phyloP scores from a whole-genome alignment of 2,329 filamentous ascomycete genomes.

The Fusarium pininemorale region DNA sequence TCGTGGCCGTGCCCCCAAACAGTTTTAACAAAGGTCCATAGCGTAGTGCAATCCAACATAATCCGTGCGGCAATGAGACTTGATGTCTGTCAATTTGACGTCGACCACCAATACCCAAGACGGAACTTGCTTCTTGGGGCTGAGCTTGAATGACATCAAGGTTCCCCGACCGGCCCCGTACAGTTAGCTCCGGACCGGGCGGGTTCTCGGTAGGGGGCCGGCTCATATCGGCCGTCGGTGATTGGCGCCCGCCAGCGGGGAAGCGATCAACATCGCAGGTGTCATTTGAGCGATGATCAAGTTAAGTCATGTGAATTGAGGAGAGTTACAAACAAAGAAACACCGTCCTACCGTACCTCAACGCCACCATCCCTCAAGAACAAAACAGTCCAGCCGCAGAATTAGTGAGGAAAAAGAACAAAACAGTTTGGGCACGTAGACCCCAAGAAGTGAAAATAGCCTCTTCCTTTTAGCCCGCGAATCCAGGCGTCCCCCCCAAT shows the following conservation, averaged over 20 bases:
- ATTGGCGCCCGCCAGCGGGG: slow-evolving; percentile 13
- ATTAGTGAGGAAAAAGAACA: slow-evolving; percentile 4
- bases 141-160: slow-evolving; percentile 11
- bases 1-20: background rate
- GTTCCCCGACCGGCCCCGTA: slow-evolving; percentile 17
- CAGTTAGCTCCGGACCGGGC: slow-evolving; percentile 24
- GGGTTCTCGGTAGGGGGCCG: slow-evolving; percentile 9
- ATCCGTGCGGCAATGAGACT: background rate
- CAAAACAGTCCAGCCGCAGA: slow-evolving; percentile 16
- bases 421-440: slow-evolving; percentile 17
- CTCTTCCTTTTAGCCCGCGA: slow-evolving; percentile 14
- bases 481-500: slow-evolving; percentile 24
- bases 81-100: background rate
- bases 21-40: background rate
- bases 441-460: slow-evolving; percentile 8
- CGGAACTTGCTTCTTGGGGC: background rate
- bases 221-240: slow-evolving; percentile 26
- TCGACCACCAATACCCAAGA: background rate
- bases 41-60: background rate
- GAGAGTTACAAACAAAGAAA: slow-evolving; percentile 29
- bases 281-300: slow-evolving; percentile 14
- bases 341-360: slow-evolving; percentile 23
- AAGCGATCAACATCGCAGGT: slow-evolving; percentile 3
- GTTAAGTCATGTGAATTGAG: slow-evolving; percentile 32
- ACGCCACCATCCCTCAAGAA: slow-evolving; percentile 29